These are phyloP conservation scores for Paecilomyces niveus DNA, from an alignment of 2,329 filamentous ascomycete species.

Conservation along the genomic window DNA sequence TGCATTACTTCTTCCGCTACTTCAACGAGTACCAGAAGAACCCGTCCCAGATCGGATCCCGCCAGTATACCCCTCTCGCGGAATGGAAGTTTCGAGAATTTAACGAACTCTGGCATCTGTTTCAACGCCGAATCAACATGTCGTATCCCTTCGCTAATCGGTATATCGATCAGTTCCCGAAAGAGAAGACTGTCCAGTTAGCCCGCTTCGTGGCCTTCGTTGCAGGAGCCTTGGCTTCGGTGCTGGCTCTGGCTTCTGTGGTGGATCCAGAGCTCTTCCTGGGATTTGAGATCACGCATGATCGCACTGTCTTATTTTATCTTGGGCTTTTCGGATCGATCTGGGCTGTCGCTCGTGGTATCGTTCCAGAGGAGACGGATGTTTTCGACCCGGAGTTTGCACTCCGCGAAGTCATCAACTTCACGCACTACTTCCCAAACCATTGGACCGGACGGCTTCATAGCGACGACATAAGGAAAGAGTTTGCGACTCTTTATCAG, in stretches of 20 bases:
- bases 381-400: constrained; percentile 92
- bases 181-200: constrained; percentile 82
- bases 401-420: constrained; percentile 80
- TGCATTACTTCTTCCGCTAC: constrained; percentile 90
- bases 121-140: constrained; percentile 84
- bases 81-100: constrained; percentile 99
- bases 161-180: constrained; percentile 94
- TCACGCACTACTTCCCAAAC: constrained; percentile 83
- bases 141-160: constrained; percentile 87
- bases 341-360: constrained; percentile 75
- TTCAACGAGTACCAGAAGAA: constrained; percentile 98
- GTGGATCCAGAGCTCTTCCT: constrained; percentile 86
- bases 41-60: constrained; percentile 74
- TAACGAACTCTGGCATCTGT: constrained; percentile 91
- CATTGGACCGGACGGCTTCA: constrained; percentile 89
- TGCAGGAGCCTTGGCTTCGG: constrained; percentile 75
- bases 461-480: constrained; percentile 83
- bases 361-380: constrained; percentile 77
- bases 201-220: constrained; percentile 82
- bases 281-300: constrained; percentile 82
- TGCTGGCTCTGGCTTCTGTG: constrained; percentile 77
- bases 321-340: constrained; percentile 73
- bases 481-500: constrained; percentile 87
- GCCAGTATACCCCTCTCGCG: constrained; percentile 85
- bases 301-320: constrained; percentile 86